phyloP scores from a whole-genome alignment of 345 rosid species.

The Heritiera fomes region DNA sequence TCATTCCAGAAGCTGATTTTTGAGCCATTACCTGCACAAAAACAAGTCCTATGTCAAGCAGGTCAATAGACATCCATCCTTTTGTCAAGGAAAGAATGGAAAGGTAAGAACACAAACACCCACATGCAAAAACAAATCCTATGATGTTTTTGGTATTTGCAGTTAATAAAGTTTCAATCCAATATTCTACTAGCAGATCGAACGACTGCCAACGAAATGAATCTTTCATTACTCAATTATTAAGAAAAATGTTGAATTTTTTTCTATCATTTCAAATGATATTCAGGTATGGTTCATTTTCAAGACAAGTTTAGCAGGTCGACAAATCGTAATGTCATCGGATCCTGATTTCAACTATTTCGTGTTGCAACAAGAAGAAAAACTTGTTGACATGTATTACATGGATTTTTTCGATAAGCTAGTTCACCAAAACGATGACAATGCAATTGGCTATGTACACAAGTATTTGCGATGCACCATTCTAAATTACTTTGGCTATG shows the following conservation, averaged over 20 bases:
- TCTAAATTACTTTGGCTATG: constrained; percentile 12
- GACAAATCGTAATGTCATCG: neutral
- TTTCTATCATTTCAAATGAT: neutral
- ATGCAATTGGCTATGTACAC: constrained; percentile 5
- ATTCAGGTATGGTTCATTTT: constrained; percentile 6
- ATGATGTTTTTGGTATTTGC: no score
- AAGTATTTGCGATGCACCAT: neutral
- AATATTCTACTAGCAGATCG: no score
- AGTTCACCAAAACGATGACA: neutral
- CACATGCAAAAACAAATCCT: no score
- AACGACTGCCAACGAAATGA: no score
- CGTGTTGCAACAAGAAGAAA: constrained; percentile 8
- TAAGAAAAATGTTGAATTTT: no score
- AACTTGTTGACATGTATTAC: constrained; percentile 6
- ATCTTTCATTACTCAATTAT: no score
- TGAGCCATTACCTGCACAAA: no score
- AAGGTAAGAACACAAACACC: neutral
- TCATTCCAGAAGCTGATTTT: no score
- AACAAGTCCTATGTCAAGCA: neutral
- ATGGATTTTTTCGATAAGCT: constrained; percentile 10
- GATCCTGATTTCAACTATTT: constrained; percentile 16
- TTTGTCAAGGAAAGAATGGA: constrained; percentile 21
- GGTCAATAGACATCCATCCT: constrained; percentile 14
- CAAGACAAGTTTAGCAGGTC: constrained; percentile 14
- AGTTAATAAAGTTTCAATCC: no score